Conservation (phyloP, 2,329 filamentous ascomycete species). For the Huntiella moniliformis region DNA sequence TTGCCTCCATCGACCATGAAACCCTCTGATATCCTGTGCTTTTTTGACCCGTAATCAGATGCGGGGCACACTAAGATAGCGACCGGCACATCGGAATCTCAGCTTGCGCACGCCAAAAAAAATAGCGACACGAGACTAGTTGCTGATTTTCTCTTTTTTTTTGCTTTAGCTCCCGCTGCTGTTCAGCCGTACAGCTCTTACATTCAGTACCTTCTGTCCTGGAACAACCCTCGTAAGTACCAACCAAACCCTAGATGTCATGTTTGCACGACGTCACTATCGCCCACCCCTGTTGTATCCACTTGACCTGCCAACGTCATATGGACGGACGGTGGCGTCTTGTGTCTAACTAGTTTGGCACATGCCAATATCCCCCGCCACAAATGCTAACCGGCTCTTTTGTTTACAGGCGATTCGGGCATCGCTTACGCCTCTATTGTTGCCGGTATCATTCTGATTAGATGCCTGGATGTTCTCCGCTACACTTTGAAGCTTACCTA, state of each 20-base stretch:
- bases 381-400: not conserved
- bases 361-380: not conserved
- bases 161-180: slow-evolving; percentile 6
- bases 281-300: no score
- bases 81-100: no score
- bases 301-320: no score
- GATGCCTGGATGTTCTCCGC: slow-evolving; percentile 48
- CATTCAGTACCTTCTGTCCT: slow-evolving; percentile 50
- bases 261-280: no score
- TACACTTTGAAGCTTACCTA: slow-evolving; percentile 47
- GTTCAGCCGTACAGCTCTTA: slow-evolving; percentile 54
- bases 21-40: not conserved
- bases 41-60: not conserved
- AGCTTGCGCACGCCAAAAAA: no score
- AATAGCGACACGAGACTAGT: no score
- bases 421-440: slow-evolving; percentile 44
- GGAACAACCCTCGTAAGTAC: slow-evolving; percentile 45
- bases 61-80: not conserved
- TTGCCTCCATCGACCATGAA: not conserved
- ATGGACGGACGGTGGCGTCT: not conserved
- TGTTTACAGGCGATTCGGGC: slow-evolving; percentile 35
- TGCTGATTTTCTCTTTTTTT: slow-evolving; percentile 3
- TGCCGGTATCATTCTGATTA: slow-evolving; percentile 39
- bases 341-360: not conserved
- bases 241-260: no score